Conservation (phyloP, 768 basidiomycete species). For the Russula emetica region DNA sequence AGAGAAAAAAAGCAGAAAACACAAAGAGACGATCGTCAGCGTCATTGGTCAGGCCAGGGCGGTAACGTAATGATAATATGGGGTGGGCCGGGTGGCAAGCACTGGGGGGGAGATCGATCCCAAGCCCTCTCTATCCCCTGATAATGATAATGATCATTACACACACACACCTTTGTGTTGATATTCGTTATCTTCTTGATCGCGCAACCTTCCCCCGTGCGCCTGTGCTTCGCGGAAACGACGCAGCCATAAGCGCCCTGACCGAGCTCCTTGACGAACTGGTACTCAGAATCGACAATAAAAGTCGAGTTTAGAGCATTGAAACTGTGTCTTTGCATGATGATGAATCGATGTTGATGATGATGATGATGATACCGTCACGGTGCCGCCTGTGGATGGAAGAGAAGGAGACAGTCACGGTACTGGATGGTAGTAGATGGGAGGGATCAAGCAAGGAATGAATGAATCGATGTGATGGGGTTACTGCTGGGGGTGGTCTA, state of each 20-base stretch:
- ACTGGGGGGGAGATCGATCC: too few relatives aligned
- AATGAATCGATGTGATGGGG: too few relatives aligned
- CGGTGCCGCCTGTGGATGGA: too few relatives aligned
- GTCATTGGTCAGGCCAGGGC: too few relatives aligned
- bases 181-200: conserved; percentile 97
- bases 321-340: conserved; percentile 76
- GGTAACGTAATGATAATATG: not conserved
- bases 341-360: conserved; percentile 43
- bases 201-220: conserved; percentile 83
- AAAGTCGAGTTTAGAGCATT: conserved; percentile 82
- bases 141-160: too few relatives aligned
- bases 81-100: too few relatives aligned
- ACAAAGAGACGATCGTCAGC: not conserved
- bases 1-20: not conserved
- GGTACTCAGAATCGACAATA: conserved; percentile 83
- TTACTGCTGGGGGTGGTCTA: not conserved
- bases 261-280: conserved; percentile 95
- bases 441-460: not conserved
- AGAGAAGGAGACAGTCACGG: not conserved
- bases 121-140: too few relatives aligned
- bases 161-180: conserved; percentile 65
- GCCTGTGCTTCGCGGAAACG: conserved; percentile 76
- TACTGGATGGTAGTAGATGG: not conserved
- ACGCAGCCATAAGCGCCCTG: conserved; percentile 95
- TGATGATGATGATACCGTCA: not conserved